These are phyloP conservation scores for Hymenoscyphus occultus DNA, from an alignment of 2,329 filamentous ascomycete genomes.

Conservation along the genomic window DNA sequence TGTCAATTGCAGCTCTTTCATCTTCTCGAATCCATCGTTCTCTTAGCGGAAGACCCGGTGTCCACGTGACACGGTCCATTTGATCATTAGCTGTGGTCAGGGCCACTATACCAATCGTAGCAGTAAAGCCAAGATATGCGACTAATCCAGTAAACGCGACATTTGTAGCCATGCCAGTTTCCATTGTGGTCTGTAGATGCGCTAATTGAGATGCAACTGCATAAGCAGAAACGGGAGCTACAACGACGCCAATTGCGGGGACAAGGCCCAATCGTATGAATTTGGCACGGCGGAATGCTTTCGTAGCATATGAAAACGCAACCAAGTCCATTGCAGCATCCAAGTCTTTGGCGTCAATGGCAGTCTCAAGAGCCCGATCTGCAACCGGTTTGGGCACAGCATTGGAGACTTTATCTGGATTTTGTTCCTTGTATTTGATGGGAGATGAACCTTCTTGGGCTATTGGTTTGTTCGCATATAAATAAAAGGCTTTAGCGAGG, in stretches of 20 bases:
- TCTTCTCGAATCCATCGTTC: slow-evolving; percentile 87
- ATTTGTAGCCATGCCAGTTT: slow-evolving; percentile 68
- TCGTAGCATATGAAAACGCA: slow-evolving; percentile 63
- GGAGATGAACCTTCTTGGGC: slow-evolving; percentile 59
- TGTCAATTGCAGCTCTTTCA: slow-evolving; percentile 82
- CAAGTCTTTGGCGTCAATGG: slow-evolving; percentile 76
- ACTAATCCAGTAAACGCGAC: slow-evolving; percentile 78
- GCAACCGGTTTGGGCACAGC: slow-evolving; percentile 72
- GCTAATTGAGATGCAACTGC: slow-evolving; percentile 66
- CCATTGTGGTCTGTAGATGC: slow-evolving; percentile 70
- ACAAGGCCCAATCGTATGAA: slow-evolving; percentile 61
- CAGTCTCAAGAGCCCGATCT: slow-evolving; percentile 70
- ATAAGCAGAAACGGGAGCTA: slow-evolving; percentile 67
- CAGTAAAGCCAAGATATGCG: slow-evolving; percentile 79
- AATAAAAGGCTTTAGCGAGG: slow-evolving; percentile 73
- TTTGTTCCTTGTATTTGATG: slow-evolving; percentile 58
- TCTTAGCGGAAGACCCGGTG: slow-evolving; percentile 73
- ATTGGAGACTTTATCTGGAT: slow-evolving; percentile 65
- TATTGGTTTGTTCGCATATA: slow-evolving; percentile 81
- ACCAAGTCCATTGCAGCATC: slow-evolving; percentile 74
- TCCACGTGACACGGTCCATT: slow-evolving; percentile 91
- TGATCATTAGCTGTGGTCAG: slow-evolving; percentile 88
- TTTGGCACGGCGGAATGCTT: slow-evolving; percentile 66
- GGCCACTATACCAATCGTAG: slow-evolving; percentile 78
- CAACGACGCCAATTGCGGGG: slow-evolving; percentile 53